Evolutionary conservation across 352 stramenopile genomes (phyloP).

Genomic region (Peronospora farinosa): DNA sequence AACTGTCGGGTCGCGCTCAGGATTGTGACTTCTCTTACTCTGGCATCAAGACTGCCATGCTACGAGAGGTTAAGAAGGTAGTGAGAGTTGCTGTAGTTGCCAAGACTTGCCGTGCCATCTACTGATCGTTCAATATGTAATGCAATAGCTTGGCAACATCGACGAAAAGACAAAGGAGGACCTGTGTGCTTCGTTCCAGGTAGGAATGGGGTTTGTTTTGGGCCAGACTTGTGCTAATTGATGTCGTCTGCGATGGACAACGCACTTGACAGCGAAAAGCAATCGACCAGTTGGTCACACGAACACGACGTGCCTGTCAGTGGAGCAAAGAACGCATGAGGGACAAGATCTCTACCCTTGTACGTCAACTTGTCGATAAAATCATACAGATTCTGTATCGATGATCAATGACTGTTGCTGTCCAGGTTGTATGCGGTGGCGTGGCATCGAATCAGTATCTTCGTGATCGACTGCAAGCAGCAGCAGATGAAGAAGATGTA

Average conservation of each 20-base stretch:
- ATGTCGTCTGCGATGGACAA: neutral
- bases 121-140: conserved; percentile 8
- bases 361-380: conserved; percentile 31
- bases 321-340: conserved; percentile 59
- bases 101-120: neutral
- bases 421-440: conserved; percentile 91
- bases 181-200: conserved; percentile 93
- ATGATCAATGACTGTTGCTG: neutral
- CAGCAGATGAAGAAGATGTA: conserved; percentile 46
- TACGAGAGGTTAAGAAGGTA: conserved; percentile 65
- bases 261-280: conserved; percentile 32
- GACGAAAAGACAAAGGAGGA: conserved; percentile 65
- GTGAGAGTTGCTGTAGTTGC: neutral
- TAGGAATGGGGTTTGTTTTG: conserved; percentile 8
- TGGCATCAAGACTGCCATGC: conserved; percentile 96
- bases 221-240: neutral
- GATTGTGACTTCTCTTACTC: conserved; percentile 98
- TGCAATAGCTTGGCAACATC: conserved; percentile 44
- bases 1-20: conserved; percentile 16
- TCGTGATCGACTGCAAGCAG: conserved; percentile 69
- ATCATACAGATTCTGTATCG: neutral
- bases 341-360: conserved; percentile 55
- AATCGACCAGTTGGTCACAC: conserved; percentile 57
- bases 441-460: conserved; percentile 96
- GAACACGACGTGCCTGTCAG: conserved; percentile 83